These are phyloP conservation scores for Diaporthe capsici DNA, from an alignment of 2,329 filamentous ascomycete genomes.

Conservation along the genomic window DNA sequence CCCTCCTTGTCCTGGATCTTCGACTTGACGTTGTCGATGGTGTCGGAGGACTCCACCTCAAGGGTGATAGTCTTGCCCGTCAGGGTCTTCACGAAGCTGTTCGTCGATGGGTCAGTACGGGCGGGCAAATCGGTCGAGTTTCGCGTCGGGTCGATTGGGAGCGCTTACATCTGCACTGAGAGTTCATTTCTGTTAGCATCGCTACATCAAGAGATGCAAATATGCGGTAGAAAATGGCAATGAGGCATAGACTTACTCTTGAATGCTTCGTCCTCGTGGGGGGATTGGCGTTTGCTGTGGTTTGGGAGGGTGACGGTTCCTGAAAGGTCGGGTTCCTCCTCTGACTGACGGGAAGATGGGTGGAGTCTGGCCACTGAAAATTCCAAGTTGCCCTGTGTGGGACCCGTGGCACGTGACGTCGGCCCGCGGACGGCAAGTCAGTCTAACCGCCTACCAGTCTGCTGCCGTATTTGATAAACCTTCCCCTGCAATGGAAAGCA, in stretches of 20 bases:
- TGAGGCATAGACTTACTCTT: slow-evolving; percentile 67
- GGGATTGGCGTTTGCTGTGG: slow-evolving; percentile 46
- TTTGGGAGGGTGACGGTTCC: slow-evolving; percentile 46
- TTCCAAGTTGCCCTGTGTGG: slow-evolving; percentile 22
- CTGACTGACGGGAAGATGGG: slow-evolving; percentile 53
- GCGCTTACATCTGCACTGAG: slow-evolving; percentile 90
- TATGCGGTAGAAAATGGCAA: slow-evolving; percentile 25
- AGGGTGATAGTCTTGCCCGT: slow-evolving; percentile 99
- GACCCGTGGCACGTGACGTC: slow-evolving; percentile 22
- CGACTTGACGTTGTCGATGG: slow-evolving; percentile 99
- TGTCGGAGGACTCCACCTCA: slow-evolving; percentile 98
- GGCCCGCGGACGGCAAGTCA: neutral
- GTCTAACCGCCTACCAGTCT: neutral
- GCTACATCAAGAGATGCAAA: neutral
- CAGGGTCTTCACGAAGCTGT: slow-evolving; percentile 99
- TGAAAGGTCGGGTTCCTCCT: slow-evolving; percentile 42
- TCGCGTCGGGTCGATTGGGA: slow-evolving; percentile 47
- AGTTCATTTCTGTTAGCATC: slow-evolving; percentile 46
- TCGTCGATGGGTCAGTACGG: slow-evolving; percentile 44
- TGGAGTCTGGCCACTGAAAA: slow-evolving; percentile 36
- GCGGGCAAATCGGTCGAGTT: slow-evolving; percentile 41
- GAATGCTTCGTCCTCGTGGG: slow-evolving; percentile 64
- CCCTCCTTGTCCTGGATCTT: slow-evolving; percentile 99
- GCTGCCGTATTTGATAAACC: too few relatives aligned
- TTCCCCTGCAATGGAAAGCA: neutral